Conservation (phyloP, 768 basidiomycete species). For the Lentinus tigrinus region DNA sequence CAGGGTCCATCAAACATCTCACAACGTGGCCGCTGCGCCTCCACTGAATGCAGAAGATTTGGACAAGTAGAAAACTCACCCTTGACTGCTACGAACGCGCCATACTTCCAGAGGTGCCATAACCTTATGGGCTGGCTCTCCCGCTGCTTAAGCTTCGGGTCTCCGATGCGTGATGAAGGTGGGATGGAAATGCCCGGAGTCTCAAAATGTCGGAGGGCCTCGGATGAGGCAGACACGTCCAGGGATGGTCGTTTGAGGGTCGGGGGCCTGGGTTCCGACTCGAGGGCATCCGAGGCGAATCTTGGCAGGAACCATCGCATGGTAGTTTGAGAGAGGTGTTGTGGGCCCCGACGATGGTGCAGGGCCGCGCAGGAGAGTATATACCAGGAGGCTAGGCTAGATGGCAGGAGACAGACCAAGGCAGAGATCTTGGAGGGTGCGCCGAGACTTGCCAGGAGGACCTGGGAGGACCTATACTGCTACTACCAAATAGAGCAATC, state of each 20-base stretch:
- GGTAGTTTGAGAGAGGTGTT: background rate
- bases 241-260: background rate
- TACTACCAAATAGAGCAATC: conserved; percentile 7
- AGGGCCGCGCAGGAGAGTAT: conserved; percentile 1
- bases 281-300: background rate
- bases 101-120: conserved; percentile 72
- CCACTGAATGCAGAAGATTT: background rate
- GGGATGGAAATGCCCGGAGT: conserved; percentile 65
- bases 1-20: background rate
- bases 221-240: conserved; percentile 11
- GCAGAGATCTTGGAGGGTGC: conserved; percentile 4
- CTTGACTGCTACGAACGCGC: conserved; percentile 52
- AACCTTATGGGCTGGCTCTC: conserved; percentile 54
- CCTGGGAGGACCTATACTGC: background rate
- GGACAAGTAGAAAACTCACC: conserved; percentile 39
- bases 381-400: conserved; percentile 4
- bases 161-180: conserved; percentile 71
- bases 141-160: conserved; percentile 56
- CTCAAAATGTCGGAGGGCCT: conserved; percentile 53
- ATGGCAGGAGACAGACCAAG: conserved; percentile 14
- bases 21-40: background rate
- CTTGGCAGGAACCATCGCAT: conserved; percentile 13
- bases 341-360: background rate
- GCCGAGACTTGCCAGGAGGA: background rate
- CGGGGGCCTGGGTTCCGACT: conserved; percentile 3